Conservation (phyloP, 306 rosid genomes). For the Rosa multiflora region DNA sequence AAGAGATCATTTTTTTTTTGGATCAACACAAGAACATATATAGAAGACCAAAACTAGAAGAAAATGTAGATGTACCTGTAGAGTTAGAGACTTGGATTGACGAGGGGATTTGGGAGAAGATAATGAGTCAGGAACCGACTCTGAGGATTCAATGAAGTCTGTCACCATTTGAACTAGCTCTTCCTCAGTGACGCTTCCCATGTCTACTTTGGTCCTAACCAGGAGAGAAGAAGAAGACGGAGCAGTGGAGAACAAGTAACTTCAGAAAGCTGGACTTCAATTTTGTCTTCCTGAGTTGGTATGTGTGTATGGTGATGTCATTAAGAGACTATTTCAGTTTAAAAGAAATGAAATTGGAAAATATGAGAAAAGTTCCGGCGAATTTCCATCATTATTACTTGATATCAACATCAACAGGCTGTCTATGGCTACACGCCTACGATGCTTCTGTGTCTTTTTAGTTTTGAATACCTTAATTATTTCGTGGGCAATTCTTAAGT, state of each 20-base stretch:
- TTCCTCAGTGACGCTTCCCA: conserved; percentile 46
- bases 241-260: neutral
- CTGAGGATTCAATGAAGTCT: conserved; percentile 33
- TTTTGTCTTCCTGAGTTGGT: neutral
- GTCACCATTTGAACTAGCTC: conserved; percentile 39
- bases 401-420: neutral
- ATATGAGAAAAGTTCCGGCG: neutral
- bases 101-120: conserved; percentile 20
- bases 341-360: neutral
- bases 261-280: neutral
- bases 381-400: neutral
- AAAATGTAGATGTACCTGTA: conserved; percentile 20
- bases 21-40: neutral
- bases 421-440: neutral
- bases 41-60: neutral
- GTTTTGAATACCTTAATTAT: no score
- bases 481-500: no score
- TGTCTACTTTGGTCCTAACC: neutral
- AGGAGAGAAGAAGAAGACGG: neutral
- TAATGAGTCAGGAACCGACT: conserved; percentile 6
- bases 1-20: no score
- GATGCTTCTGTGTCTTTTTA: no score
- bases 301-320: neutral
- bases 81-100: conserved; percentile 14
- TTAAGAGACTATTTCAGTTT: neutral